A percentile compares a stretch with the other conserved stretches of the same genome.
Conservation (phyloP, 2,329 filamentous ascomycete species). For the Diaporthe capsici region DNA sequence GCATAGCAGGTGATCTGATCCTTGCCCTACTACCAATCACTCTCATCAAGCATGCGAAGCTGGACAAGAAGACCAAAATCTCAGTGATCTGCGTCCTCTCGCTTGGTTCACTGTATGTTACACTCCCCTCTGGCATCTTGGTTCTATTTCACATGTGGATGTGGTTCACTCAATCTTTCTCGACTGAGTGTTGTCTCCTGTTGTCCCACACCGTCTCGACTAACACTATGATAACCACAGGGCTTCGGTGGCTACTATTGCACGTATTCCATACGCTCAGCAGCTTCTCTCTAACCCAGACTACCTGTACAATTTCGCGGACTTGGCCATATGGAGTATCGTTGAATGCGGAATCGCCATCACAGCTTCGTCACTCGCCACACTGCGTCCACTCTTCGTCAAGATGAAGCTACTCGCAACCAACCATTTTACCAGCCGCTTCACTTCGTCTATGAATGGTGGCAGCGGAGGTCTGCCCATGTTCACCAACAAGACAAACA, state of each 20-base stretch:
- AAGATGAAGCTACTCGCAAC: slow-evolving; percentile 36
- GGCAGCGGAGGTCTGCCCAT: slow-evolving; percentile 32
- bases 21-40: slow-evolving; percentile 54
- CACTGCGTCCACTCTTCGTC: slow-evolving; percentile 46
- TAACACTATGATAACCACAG: slow-evolving; percentile 43
- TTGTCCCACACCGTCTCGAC: neutral
- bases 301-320: slow-evolving; percentile 57
- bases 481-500: slow-evolving; percentile 36
- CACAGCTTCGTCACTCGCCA: slow-evolving; percentile 55
- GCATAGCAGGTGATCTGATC: slow-evolving; percentile 53
- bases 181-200: neutral
- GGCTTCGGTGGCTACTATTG: slow-evolving; percentile 58
- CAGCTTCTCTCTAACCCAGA: slow-evolving; percentile 53
- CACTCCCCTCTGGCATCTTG: neutral
- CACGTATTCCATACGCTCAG: slow-evolving; percentile 59
- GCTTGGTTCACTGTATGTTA: slow-evolving; percentile 56
- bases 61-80: slow-evolving; percentile 53
- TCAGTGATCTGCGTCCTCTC: slow-evolving; percentile 46
- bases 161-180: neutral
- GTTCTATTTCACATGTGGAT: too few relatives aligned
- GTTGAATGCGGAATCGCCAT: slow-evolving; percentile 59
- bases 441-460: slow-evolving; percentile 22
- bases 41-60: slow-evolving; percentile 53
- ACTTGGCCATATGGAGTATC: slow-evolving; percentile 60
- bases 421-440: slow-evolving; percentile 36